Percentiles rank a stretch among this genome's conserved stretches.
phyloP scores from a whole-genome alignment of 2,329 filamentous ascomycete species.

The Aspergillus floridensis region DNA sequence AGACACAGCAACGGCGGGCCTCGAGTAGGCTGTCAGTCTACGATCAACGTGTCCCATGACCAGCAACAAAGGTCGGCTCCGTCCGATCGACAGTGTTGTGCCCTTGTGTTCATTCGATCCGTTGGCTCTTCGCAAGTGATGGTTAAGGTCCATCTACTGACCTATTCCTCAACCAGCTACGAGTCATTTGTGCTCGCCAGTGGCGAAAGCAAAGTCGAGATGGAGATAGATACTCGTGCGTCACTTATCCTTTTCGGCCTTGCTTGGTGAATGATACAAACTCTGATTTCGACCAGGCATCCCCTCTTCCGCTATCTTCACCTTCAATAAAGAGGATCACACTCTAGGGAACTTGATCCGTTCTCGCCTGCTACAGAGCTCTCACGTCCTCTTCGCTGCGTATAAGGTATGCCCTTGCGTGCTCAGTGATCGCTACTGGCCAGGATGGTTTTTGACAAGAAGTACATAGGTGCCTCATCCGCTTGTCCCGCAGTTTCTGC shows the following conservation, averaged over 20 bases:
- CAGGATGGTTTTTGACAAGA: not conserved
- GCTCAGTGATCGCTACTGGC: not conserved
- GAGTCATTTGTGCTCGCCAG: conserved; percentile 86
- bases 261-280: not conserved
- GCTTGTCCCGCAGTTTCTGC: conserved; percentile 55
- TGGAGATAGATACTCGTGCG: conserved; percentile 84
- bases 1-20: conserved; percentile 7
- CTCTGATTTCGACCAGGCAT: conserved; percentile 59
- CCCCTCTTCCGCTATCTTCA: conserved; percentile 92
- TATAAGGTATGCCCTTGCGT: conserved; percentile 67
- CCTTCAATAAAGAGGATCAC: conserved; percentile 95
- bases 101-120: not conserved
- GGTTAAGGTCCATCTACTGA: conserved; percentile 6
- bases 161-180: conserved; percentile 59
- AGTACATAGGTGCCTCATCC: conserved; percentile 43
- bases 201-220: conserved; percentile 90
- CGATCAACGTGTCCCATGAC: conserved; percentile 20
- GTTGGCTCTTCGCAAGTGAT: not conserved
- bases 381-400: conserved; percentile 82
- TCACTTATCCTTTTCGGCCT: conserved; percentile 14
- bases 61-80: conserved; percentile 22
- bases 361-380: conserved; percentile 78
- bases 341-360: conserved; percentile 88
- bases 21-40: conserved; percentile 21
- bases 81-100: not conserved